Base-by-base conservation (phyloP, 2,329 filamentous ascomycete genomes). In the Sporothrix schenckii region DNA sequence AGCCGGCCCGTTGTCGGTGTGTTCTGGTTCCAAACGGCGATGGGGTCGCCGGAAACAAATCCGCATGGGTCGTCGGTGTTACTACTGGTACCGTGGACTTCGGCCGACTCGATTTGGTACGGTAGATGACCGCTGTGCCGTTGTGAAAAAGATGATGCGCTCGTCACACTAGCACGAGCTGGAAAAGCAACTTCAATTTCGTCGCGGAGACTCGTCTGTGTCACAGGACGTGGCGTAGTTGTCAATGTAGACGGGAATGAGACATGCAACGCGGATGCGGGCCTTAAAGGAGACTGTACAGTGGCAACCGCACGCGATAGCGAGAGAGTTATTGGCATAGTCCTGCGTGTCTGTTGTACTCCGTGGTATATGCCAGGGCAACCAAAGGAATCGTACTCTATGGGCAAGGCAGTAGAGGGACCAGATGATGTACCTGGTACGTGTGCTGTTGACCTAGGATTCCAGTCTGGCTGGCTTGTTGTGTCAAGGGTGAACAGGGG, bases 381-480 rank as follows among this genome's bases (percentile, higher is more conserved):
- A 72, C 80, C 79, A 75, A 86, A 88, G 41, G 81, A 13, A 74
- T 85, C 83, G 75, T 87, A 88, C 60, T 86, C 85, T 49, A 82
- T 76, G 47, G 83, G 80, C 70, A 86, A 76, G 41, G 85, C 80
- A 74, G 80, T 83, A 68, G 83, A 80, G 72, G 82, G 80, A 69
- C 79, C 78, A 60, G 82, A 77, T 3, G 81, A 80, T 2, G 80
- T 80, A 52, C 81, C 78, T 24, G 78, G 75, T 34, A 81, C 76
- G 34, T 83, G 81, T 71, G 84, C 78, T 54, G 80, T 74, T 47
- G 78, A 74, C 30, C 80, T 74, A 49, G 79, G 80, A 72, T 76
- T 78, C 85, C 84, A 86, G 61, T 81, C 79, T 61, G 80, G 74
- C 58, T 82, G 81, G 70, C 79, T 79, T 76, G 83, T 80, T 72